These are phyloP conservation scores for Clohesyomyces aquaticus DNA, from an alignment of 495 filamentous ascomycete species.

Conservation along the genomic window DNA sequence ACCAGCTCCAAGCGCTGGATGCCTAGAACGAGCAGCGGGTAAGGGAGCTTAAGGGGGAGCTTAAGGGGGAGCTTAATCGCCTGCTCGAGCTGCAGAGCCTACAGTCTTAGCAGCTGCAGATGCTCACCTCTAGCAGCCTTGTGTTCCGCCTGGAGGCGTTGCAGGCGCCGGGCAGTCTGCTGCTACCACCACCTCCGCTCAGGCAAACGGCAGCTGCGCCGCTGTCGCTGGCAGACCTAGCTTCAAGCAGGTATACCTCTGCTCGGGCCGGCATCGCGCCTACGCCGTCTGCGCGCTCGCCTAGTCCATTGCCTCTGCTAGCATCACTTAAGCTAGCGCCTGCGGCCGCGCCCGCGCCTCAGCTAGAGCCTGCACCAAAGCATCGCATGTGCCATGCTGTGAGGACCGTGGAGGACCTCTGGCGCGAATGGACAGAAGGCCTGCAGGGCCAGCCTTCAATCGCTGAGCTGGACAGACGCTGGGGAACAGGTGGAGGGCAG, in stretches of 20 bases:
- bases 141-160: slow-evolving; percentile 17
- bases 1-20: slow-evolving; percentile 11
- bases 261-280: slow-evolving; percentile 2
- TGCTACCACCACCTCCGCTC: not conserved
- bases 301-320: not conserved
- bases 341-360: too few relatives aligned
- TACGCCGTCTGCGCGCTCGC: not conserved
- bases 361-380: not conserved
- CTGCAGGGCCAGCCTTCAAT: slow-evolving; percentile 9
- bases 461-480: slow-evolving; percentile 8
- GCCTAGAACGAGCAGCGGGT: slow-evolving; percentile 10
- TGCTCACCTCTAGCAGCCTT: slow-evolving; percentile 16
- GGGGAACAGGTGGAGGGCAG: slow-evolving; percentile 16
- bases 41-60: too few relatives aligned
- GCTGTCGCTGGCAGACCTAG: not conserved
- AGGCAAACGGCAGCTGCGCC: not conserved
- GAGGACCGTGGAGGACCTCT: slow-evolving; percentile 10
- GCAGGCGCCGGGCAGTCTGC: slow-evolving; percentile 1
- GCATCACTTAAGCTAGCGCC: too few relatives aligned
- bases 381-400: slow-evolving; percentile 14
- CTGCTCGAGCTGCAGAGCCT: slow-evolving; percentile 5
- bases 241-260: slow-evolving; percentile 15
- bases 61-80: slow-evolving; percentile 3
- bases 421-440: slow-evolving; percentile 8
- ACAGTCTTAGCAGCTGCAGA: slow-evolving; percentile 15